These are phyloP conservation scores for Hylodesmum podocarpum DNA, from an alignment of 306 rosid genomes.

Conservation along the genomic window DNA sequence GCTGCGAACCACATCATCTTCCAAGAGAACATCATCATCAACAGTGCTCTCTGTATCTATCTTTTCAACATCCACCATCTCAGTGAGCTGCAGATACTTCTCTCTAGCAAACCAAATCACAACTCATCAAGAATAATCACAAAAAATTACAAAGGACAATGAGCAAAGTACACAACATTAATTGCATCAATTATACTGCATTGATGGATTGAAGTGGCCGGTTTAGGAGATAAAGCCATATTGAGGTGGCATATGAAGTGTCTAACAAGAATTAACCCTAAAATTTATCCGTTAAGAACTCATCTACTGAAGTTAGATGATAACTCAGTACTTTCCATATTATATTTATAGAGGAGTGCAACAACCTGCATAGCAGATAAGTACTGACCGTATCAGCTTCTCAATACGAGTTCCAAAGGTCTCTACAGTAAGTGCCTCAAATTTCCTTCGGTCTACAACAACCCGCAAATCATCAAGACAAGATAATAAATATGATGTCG, in stretches of 20 bases:
- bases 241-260: not conserved
- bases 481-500: conserved; percentile 65
- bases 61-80: conserved; percentile 91
- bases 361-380: conserved; percentile 22
- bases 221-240: not conserved
- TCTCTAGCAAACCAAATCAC: conserved; percentile 63
- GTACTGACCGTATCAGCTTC: conserved; percentile 81
- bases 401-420: conserved; percentile 96
- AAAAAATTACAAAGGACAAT: conserved; percentile 23
- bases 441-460: conserved; percentile 80
- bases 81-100: conserved; percentile 96
- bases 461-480: conserved; percentile 90
- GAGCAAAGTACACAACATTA: conserved; percentile 13
- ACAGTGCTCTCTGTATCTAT: conserved; percentile 70
- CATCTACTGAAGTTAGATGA: not conserved
- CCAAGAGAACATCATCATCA: conserved; percentile 88
- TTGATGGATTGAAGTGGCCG: not conserved
- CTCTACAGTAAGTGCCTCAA: conserved; percentile 81
- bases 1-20: conserved; percentile 91
- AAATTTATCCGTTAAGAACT: conserved; percentile 12
- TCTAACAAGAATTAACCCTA: conserved; percentile 7
- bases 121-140: conserved; percentile 31
- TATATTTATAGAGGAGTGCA: not conserved
- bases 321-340: not conserved
- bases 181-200: not conserved